Evolutionary conservation across 1,284 basidiomycete genomes (phyloP), one percentile per base, ranked within the genome.

Genomic region (Moesziomyces parantarcticus): DNA sequence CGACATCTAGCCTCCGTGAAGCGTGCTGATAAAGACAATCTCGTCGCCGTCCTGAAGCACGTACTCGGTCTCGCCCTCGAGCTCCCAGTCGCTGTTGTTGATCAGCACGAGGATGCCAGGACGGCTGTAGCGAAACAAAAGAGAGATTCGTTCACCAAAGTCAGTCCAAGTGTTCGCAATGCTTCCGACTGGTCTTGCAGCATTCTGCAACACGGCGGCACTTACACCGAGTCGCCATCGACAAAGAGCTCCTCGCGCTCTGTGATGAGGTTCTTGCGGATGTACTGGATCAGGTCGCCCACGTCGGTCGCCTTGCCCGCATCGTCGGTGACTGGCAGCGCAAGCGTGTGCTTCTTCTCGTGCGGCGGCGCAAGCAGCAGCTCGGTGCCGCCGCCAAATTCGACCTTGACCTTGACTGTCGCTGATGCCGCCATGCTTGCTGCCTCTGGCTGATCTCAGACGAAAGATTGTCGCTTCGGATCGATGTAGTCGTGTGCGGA

Each of bases 71-170:
- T 98, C 96, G 34, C 94, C 94, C 83, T 98, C 95, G 11, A 99
- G 87, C 83, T 98, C 96, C 96, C 96, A 99, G 81, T 99, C 96
- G 1, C 93, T 92, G 77, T 97, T 93, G 83, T 98, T 99, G 70
- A 99, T 90, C 29, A 99, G 87, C 0, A 98, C 95, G 5, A 99
- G 87, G 44, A 99, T 97, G 0, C 96, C 96, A 0, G 96, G 96
- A 14, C 96, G 93, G 18, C 94, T 97, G 83, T 8, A 23, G 2
- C 3, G 34, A 6, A 14, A 21, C 13, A 13, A 20, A 36, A 26
- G 14, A 32, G 36, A 26, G 14, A 32, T 32, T 9, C 18, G 11
- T 22, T 22, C 6, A 39, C 23, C 3, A 8, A 0, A 10, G 54
- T 59, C 56, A 59, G 56, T 22, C 25, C 20, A 34, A 21, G 1